A percentile compares a stretch with the other conserved stretches of the same genome.
These are phyloP conservation scores for Eucalyptus curtisii DNA, from an alignment of 345 rosid species.

Conservation along the genomic window DNA sequence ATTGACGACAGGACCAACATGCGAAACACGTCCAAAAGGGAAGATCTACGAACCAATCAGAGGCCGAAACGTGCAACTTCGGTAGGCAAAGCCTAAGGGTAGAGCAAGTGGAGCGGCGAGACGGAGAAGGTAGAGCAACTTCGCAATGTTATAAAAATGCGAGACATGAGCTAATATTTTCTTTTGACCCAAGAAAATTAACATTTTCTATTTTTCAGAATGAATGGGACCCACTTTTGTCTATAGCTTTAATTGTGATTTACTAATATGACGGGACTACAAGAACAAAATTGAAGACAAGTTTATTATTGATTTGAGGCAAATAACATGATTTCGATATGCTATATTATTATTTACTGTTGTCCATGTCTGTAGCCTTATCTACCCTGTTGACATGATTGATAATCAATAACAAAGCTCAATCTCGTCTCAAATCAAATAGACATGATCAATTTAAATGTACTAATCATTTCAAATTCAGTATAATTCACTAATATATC, in stretches of 20 bases:
- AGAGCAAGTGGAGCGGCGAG: neutral
- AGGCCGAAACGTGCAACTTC: neutral
- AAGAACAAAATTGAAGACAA: neutral
- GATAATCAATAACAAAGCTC: neutral
- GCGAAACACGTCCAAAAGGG: neutral
- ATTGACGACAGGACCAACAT: neutral
- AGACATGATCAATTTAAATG: neutral
- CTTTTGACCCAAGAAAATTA: neutral
- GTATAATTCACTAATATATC: neutral
- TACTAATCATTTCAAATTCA: neutral
- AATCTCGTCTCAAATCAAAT: neutral
- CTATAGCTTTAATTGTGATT: neutral
- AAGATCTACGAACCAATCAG: neutral
- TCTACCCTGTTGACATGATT: neutral
- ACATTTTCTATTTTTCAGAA: neutral
- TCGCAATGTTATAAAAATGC: rapidly evolving
- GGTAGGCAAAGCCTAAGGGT: neutral
- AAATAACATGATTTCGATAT: neutral
- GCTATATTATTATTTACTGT: neutral
- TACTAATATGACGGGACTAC: neutral
- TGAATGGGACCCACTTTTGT: neutral
- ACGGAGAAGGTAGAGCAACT: neutral
- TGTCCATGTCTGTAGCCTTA: neutral
- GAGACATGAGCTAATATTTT: neutral
- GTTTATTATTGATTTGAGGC: neutral